Percentiles rank a stretch among this genome's conserved stretches.
These are phyloP conservation scores for Pseudogymnoascus sp. DNA, from an alignment of 2,329 filamentous ascomycete genomes.

Conservation along the genomic window DNA sequence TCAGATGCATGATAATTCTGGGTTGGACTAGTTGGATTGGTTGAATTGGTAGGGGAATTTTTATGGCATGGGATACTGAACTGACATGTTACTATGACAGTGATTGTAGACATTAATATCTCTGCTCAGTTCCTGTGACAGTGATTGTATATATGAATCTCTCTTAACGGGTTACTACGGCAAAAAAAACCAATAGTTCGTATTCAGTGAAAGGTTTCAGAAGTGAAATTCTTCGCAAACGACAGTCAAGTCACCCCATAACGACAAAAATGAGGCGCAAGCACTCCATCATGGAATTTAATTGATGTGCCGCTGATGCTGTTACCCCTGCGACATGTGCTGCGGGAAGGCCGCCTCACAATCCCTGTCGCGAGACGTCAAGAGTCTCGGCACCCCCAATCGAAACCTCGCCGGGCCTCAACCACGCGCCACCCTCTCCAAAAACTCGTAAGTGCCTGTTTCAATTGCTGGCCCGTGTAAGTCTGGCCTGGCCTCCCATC, in stretches of 20 bases:
- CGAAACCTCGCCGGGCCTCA: background rate
- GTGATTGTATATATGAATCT: too few species aligned
- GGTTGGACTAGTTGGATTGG: too few species aligned
- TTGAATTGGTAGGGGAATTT: too few species aligned
- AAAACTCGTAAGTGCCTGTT: slow-evolving; percentile 2
- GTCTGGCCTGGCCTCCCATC: background rate
- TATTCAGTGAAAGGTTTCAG: background rate
- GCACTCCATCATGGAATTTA: background rate
- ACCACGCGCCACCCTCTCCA: background rate
- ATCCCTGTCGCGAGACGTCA: slow-evolving; percentile 8
- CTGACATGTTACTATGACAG: too few species aligned
- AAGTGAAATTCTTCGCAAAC: background rate
- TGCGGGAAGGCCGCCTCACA: slow-evolving; percentile 4
- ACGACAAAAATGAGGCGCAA: background rate
- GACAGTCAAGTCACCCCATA: background rate
- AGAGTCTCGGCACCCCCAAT: background rate
- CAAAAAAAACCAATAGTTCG: background rate
- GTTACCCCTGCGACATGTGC: slow-evolving; percentile 1
- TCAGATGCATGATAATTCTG: too few species aligned
- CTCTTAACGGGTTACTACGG: too few species aligned
- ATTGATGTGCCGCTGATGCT: background rate
- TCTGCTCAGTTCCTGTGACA: too few species aligned
- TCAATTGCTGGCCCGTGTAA: background rate
- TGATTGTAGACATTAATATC: too few species aligned
- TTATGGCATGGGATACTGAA: too few species aligned